phyloP scores from a whole-genome alignment of 1,139 yeast genomes.

The Nakaseomyces nivariensis region DNA sequence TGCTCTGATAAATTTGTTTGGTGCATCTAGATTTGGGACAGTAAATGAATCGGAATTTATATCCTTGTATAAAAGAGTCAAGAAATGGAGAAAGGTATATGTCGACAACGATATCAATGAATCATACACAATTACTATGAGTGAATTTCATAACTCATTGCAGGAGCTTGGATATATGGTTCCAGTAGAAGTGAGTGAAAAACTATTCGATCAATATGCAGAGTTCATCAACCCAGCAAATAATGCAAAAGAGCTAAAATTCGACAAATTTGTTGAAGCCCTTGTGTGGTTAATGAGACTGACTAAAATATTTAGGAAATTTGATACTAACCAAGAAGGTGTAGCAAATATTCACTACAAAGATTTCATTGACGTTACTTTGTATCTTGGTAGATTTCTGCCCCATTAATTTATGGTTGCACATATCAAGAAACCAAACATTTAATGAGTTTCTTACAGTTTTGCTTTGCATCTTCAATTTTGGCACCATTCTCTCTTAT shows the following conservation, averaged over 20 bases:
- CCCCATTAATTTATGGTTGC: conserved; percentile 16
- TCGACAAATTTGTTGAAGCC: conserved; percentile 75
- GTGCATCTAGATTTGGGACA: conserved; percentile 29
- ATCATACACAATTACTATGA: conserved; percentile 25
- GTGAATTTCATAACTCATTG: conserved; percentile 28
- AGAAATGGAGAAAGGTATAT: conserved; percentile 29
- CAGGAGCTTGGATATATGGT: conserved; percentile 28
- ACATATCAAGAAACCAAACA: too few species aligned
- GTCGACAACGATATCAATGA: conserved; percentile 31
- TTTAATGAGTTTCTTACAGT: neutral
- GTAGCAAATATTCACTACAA: conserved; percentile 68
- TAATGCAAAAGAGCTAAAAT: conserved; percentile 51
- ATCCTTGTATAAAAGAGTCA: conserved; percentile 28
- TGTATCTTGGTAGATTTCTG: conserved; percentile 27
- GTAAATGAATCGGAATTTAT: conserved; percentile 27
- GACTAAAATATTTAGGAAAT: conserved; percentile 71
- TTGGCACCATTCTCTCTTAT: neutral
- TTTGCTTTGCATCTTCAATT: neutral
- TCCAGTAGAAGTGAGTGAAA: conserved; percentile 29
- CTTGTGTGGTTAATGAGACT: conserved; percentile 67
- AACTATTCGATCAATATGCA: conserved; percentile 29
- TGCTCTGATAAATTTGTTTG: conserved; percentile 28
- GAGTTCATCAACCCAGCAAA: conserved; percentile 24
- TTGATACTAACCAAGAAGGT: conserved; percentile 68
- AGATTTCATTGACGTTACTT: conserved; percentile 53